A percentile compares a stretch with the other conserved stretches of the same genome.
Conservation (phyloP, 768 basidiomycete genomes). For the Xerocomellus dryophilus region DNA sequence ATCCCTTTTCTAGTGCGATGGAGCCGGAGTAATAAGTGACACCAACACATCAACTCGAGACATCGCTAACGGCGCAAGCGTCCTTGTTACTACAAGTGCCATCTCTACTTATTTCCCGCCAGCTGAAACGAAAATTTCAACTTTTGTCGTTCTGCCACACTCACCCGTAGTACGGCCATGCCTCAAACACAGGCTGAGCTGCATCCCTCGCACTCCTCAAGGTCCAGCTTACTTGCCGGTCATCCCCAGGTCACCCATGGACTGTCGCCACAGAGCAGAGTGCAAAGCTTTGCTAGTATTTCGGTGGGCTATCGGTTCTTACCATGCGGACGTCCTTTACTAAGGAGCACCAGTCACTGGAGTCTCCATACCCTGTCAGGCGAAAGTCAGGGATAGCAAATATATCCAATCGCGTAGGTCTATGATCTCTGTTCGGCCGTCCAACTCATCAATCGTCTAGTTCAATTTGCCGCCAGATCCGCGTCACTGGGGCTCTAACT, state of each 20-base stretch:
- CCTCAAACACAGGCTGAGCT: slow-evolving; percentile 1
- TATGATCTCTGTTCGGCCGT: neutral
- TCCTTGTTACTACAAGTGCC: neutral
- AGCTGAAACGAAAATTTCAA: neutral
- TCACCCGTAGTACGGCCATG: slow-evolving; percentile 15
- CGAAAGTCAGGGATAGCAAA: slow-evolving; percentile 34
- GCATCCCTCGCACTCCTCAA: slow-evolving; percentile 4
- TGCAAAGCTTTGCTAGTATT: slow-evolving; percentile 25
- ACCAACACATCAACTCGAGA: neutral
- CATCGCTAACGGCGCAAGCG: neutral
- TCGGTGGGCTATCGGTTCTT: slow-evolving; percentile 14
- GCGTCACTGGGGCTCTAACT: slow-evolving; percentile 59
- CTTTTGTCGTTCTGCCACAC: neutral
- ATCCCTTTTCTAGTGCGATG: neutral
- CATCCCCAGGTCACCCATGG: slow-evolving; percentile 2
- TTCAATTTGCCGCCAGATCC: slow-evolving; percentile 67
- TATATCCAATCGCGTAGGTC: slow-evolving; percentile 45
- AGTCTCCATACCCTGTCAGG: slow-evolving; percentile 41
- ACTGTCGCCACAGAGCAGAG: slow-evolving; percentile 22
- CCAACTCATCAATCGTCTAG: slow-evolving; percentile 33
- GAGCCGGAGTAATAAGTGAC: slow-evolving; percentile 2
- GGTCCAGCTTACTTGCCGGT: slow-evolving; percentile 11
- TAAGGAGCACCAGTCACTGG: slow-evolving; percentile 20
- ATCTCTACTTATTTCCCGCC: neutral
- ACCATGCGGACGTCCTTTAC: neutral